phyloP scores from a whole-genome alignment of 371 early-diverging fungal species.

The Rhizomucor pusillus region DNA sequence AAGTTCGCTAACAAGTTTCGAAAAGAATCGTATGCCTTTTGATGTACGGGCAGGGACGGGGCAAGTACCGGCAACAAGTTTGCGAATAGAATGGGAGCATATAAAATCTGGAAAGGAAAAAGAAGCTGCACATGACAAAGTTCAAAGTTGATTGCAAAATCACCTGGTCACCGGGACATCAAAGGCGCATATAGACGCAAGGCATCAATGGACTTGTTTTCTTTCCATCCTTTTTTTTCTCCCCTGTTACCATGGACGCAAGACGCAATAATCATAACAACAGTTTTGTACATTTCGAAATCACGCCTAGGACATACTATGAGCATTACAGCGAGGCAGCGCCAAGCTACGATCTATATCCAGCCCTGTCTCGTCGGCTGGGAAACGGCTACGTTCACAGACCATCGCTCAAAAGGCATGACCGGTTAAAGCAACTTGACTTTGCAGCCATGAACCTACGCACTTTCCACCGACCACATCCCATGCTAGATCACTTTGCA shows the following conservation, averaged over 20 bases:
- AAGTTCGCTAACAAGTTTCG: too few species aligned
- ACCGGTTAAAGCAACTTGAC: constrained; percentile 18
- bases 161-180: constrained; percentile 12
- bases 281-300: constrained; percentile 27
- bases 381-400: constrained; percentile 33
- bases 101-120: too few species aligned
- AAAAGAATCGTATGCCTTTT: too few species aligned
- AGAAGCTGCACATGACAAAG: constrained; percentile 3
- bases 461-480: constrained; percentile 11
- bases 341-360: constrained; percentile 44
- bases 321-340: constrained; percentile 27
- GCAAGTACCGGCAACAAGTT: too few species aligned
- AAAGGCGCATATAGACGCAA: neutral
- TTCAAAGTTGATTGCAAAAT: constrained; percentile 9
- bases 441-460: constrained; percentile 22
- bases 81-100: too few species aligned
- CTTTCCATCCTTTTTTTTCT: constrained; percentile 8
- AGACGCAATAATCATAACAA: constrained; percentile 1
- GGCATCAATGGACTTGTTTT: neutral
- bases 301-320: constrained; percentile 38
- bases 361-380: constrained; percentile 31
- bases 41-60: too few species aligned
- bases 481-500: constrained; percentile 11
- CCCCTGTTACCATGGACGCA: constrained; percentile 14
- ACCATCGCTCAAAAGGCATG: constrained; percentile 11